Evolutionary conservation across 2,329 filamentous ascomycete genomes (phyloP).

Genomic region (Pezicula neosporulosa): DNA sequence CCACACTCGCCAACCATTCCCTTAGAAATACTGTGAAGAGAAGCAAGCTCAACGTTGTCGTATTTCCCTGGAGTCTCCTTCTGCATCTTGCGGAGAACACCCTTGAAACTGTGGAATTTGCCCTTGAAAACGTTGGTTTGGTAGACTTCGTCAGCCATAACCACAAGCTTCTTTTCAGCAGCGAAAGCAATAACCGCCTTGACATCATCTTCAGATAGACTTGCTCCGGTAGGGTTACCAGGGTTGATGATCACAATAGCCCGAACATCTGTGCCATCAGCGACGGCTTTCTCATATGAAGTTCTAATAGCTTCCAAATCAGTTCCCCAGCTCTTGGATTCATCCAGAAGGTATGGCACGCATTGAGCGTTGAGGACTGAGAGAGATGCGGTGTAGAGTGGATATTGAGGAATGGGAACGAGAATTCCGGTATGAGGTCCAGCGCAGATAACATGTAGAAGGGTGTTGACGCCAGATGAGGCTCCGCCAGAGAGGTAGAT

Average conservation of each 20-base stretch:
- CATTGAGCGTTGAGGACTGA: slow-evolving; percentile 78
- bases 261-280: slow-evolving; percentile 79
- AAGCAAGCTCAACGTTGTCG: slow-evolving; percentile 83
- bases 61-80: slow-evolving; percentile 70
- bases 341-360: slow-evolving; percentile 93
- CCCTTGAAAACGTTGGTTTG: slow-evolving; percentile 98
- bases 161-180: slow-evolving; percentile 76
- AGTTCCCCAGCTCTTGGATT: slow-evolving; percentile 83
- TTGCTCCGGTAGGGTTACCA: slow-evolving; percentile 93
- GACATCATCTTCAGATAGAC: slow-evolving; percentile 74
- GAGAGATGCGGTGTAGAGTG: slow-evolving; percentile 92
- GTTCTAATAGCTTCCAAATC: slow-evolving; percentile 74
- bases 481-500: slow-evolving; percentile 92
- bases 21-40: slow-evolving; percentile 91
- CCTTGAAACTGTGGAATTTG: slow-evolving; percentile 95
- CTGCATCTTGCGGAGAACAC: slow-evolving; percentile 78
- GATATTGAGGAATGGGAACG: slow-evolving; percentile 96
- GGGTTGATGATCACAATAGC: slow-evolving; percentile 98
- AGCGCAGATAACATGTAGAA: slow-evolving; percentile 85
- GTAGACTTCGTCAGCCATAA: slow-evolving; percentile 97
- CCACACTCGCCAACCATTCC: slow-evolving; percentile 99
- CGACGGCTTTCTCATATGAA: slow-evolving; percentile 70
- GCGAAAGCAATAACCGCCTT: slow-evolving; percentile 84
- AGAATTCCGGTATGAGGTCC: slow-evolving; percentile 76
- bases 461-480: slow-evolving; percentile 90